A percentile compares a stretch with the other conserved stretches of the same genome.
Conservation (phyloP, 768 basidiomycete species). For the Psilocybe cyanescens region DNA sequence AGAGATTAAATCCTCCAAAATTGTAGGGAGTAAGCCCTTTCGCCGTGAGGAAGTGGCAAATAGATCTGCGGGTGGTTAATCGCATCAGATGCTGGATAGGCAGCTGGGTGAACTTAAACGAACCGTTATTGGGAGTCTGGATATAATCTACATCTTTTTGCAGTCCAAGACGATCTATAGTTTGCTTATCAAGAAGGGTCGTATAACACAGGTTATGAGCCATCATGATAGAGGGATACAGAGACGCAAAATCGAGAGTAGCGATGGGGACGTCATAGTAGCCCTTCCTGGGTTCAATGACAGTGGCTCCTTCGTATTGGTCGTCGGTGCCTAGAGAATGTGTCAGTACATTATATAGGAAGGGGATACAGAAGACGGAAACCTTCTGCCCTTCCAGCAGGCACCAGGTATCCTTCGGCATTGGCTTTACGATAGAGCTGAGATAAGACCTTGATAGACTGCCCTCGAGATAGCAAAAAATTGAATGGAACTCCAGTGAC, state of each 20-base stretch:
- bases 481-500: constrained; percentile 99
- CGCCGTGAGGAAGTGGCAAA: constrained; percentile 76
- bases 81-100: background rate
- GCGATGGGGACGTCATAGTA: constrained; percentile 98
- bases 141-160: constrained; percentile 90
- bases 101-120: constrained; percentile 8
- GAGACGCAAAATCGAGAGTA: constrained; percentile 96
- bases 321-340: constrained; percentile 75
- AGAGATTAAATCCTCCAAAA: constrained; percentile 91
- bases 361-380: background rate
- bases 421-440: constrained; percentile 95
- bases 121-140: constrained; percentile 95
- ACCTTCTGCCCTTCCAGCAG: constrained; percentile 87
- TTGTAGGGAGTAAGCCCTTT: constrained; percentile 89
- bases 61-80: constrained; percentile 59
- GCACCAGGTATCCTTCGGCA: constrained; percentile 89
- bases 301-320: constrained; percentile 98
- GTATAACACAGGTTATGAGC: constrained; percentile 99
- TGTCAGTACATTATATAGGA: constrained; percentile 6
- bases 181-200: constrained; percentile 82
- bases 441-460: constrained; percentile 98
- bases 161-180: constrained; percentile 77
- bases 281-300: constrained; percentile 95
- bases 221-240: constrained; percentile 99
- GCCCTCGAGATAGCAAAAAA: constrained; percentile 89